These are phyloP conservation scores for Cladophialophora yegresii DNA, from an alignment of 2,329 filamentous ascomycete genomes.

Conservation along the genomic window DNA sequence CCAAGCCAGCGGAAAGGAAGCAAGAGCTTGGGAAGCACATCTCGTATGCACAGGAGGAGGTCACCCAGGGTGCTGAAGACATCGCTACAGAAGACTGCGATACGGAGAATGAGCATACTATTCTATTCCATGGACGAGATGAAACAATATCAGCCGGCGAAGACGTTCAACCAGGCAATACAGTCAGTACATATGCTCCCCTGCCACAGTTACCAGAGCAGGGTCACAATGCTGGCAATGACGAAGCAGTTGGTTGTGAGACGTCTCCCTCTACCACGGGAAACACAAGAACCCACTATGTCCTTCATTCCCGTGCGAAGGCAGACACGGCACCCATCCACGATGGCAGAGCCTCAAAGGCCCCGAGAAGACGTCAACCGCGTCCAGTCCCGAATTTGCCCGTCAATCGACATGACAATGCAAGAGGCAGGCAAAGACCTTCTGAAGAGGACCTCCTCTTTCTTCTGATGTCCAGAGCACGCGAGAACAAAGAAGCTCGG, in stretches of 20 bases:
- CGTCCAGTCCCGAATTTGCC: background rate
- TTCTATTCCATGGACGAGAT: background rate
- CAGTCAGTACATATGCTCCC: background rate
- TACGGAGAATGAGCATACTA: background rate
- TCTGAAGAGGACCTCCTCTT: slow-evolving; percentile 34
- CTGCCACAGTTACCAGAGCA: background rate
- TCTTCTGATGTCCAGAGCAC: slow-evolving; percentile 29
- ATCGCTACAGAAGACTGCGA: background rate
- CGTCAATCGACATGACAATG: background rate
- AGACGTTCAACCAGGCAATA: background rate
- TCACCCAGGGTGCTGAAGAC: background rate
- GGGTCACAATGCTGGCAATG: background rate
- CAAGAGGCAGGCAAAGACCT: background rate
- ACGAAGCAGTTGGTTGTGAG: background rate
- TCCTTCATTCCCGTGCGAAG: background rate
- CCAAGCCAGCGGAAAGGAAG: background rate
- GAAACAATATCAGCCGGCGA: background rate
- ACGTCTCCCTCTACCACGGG: background rate
- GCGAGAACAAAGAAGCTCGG: slow-evolving; percentile 12
- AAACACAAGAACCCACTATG: background rate
- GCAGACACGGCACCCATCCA: background rate
- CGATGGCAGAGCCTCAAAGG: slow-evolving; percentile 3
- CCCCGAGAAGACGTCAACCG: background rate
- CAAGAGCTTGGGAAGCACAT: background rate
- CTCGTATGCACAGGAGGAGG: background rate